These are phyloP conservation scores for Peniophora sp. DNA, from an alignment of 1,284 basidiomycete genomes.

Conservation along the genomic window DNA sequence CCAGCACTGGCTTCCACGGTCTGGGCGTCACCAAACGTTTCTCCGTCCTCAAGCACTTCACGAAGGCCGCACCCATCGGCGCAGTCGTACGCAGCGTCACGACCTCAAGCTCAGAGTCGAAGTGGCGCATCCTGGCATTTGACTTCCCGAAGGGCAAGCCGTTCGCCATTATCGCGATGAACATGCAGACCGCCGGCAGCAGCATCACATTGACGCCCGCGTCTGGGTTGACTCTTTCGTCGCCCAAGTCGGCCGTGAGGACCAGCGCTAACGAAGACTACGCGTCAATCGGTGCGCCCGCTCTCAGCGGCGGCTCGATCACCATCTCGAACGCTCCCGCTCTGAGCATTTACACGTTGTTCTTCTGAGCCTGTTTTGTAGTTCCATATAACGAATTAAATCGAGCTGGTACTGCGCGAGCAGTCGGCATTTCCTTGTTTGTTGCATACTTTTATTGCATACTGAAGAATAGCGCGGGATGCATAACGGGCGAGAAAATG, in stretches of 20 bases:
- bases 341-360: slow-evolving; percentile 3
- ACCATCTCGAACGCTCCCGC: slow-evolving; percentile 1
- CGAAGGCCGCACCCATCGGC: slow-evolving; percentile 12
- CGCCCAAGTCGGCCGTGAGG: slow-evolving; percentile 1
- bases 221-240: not conserved
- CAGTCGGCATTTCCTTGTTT: not conserved
- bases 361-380: slow-evolving; percentile 1
- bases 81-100: slow-evolving; percentile 10
- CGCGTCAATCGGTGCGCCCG: not conserved
- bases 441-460: slow-evolving; percentile 1
- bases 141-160: not conserved
- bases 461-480: slow-evolving; percentile 6
- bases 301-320: not conserved
- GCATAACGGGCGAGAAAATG: slow-evolving; percentile 4
- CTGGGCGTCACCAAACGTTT: slow-evolving; percentile 15
- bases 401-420: not conserved
- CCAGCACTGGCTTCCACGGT: slow-evolving; percentile 10
- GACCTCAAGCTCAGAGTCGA: slow-evolving; percentile 3
- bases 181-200: not conserved
- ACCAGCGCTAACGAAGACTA: slow-evolving; percentile 2
- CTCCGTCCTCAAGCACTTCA: slow-evolving; percentile 15
- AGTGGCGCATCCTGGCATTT: slow-evolving; percentile 12
- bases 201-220: not conserved
- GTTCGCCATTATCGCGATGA: slow-evolving; percentile 2
- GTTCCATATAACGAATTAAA: not conserved